A percentile compares a stretch with the other conserved stretches of the same genome.
These are phyloP conservation scores for Pleurotus tuoliensis DNA, from an alignment of 768 basidiomycete species.

Conservation along the genomic window DNA sequence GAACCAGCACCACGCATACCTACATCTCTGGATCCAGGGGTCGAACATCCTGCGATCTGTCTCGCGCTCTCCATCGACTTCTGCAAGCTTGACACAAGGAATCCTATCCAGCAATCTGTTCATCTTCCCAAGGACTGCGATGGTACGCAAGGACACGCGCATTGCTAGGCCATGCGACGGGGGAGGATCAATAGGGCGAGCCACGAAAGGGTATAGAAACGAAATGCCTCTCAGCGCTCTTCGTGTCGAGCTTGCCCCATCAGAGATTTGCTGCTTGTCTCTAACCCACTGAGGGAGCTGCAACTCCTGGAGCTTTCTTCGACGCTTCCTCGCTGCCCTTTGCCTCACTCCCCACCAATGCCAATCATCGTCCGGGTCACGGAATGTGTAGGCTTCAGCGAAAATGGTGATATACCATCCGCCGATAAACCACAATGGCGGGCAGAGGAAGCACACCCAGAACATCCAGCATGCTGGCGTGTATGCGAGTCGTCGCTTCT, in stretches of 20 bases:
- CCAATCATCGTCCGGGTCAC: constrained; percentile 17
- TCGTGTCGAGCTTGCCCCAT: constrained; percentile 15
- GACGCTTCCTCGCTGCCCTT: constrained; percentile 11
- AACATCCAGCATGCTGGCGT: constrained; percentile 61
- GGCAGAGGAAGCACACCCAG: constrained; percentile 70
- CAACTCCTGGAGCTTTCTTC: constrained; percentile 10
- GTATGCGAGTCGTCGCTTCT: constrained; percentile 25
- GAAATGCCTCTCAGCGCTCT: constrained; percentile 30
- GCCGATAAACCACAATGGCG: constrained; percentile 73
- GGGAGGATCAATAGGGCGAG: constrained; percentile 38
- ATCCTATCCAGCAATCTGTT: constrained; percentile 40
- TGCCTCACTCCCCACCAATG: constrained; percentile 12
- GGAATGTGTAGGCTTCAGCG: constrained; percentile 36
- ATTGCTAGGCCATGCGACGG: constrained; percentile 17
- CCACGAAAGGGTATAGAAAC: constrained; percentile 59
- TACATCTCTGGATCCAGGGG: constrained; percentile 55
- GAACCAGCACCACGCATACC: constrained; percentile 49
- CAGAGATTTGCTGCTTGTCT: constrained; percentile 37
- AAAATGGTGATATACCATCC: constrained; percentile 64
- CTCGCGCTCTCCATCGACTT: constrained; percentile 42
- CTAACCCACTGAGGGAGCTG: constrained; percentile 38
- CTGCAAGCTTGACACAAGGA: constrained; percentile 38
- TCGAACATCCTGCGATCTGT: constrained; percentile 48
- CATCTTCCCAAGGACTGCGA: constrained; percentile 37
- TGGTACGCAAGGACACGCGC: constrained; percentile 13